phyloP scores from a whole-genome alignment of 1,139 yeast species.

The Trichomonascaceae sp. region DNA sequence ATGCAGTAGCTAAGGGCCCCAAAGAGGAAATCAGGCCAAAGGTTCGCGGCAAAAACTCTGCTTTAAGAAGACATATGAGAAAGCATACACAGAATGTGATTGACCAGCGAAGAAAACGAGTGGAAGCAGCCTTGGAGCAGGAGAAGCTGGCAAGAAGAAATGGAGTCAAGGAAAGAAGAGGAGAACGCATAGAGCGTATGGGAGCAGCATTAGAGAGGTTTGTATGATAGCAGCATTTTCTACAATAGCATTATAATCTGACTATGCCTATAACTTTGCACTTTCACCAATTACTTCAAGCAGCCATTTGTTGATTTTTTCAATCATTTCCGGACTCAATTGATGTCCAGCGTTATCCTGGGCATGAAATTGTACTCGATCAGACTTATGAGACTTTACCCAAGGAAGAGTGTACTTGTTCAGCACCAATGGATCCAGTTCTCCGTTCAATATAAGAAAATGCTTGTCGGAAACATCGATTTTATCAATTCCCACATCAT shows the following conservation, averaged over 20 bases:
- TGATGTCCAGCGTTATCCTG: slow-evolving; percentile 18
- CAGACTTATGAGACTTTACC: slow-evolving; percentile 6
- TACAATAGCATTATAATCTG: too few relatives aligned
- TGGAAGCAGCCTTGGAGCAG: slow-evolving; percentile 67
- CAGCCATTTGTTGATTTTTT: slow-evolving; percentile 13
- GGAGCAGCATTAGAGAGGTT: slow-evolving; percentile 10
- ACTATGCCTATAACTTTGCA: background rate
- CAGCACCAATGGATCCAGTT: slow-evolving; percentile 18
- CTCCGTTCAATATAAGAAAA: slow-evolving; percentile 14
- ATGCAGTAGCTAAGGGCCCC: slow-evolving; percentile 40
- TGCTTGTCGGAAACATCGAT: background rate
- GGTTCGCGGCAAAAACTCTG: slow-evolving; percentile 74
- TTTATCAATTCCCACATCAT: slow-evolving; percentile 5
- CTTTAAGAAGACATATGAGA: slow-evolving; percentile 71
- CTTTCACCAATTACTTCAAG: slow-evolving; percentile 4
- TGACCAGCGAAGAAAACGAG: slow-evolving; percentile 77
- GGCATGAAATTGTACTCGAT: slow-evolving; percentile 10
- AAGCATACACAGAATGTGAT: slow-evolving; percentile 82
- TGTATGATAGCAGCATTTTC: background rate
- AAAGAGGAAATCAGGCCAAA: slow-evolving; percentile 33
- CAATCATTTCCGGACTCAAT: slow-evolving; percentile 16
- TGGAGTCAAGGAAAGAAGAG: slow-evolving; percentile 21
- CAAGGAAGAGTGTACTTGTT: slow-evolving; percentile 13
- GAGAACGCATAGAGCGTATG: slow-evolving; percentile 1
- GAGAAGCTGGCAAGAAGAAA: slow-evolving; percentile 71